These are phyloP conservation scores for Hypomyces perniciosus DNA, from an alignment of 2,329 filamentous ascomycete species.

Conservation along the genomic window DNA sequence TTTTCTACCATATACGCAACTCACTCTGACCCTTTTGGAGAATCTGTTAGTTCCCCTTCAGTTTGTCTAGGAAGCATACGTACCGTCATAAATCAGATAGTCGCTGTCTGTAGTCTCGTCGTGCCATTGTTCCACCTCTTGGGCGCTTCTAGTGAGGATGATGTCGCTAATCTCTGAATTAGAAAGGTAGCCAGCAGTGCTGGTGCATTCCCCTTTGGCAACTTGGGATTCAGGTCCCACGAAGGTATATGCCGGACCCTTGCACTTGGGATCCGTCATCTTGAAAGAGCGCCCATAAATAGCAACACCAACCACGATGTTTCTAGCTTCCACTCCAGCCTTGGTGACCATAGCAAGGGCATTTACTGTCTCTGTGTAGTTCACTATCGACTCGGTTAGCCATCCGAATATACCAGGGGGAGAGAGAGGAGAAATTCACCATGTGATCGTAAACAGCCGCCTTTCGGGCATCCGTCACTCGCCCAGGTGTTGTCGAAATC, in stretches of 20 bases:
- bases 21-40: slow-evolving; percentile 9
- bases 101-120: not conserved
- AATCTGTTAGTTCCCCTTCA: not conserved
- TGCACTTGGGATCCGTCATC: slow-evolving; percentile 4
- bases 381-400: slow-evolving; percentile 34
- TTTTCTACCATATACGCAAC: slow-evolving; percentile 16
- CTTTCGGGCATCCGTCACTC: slow-evolving; percentile 20
- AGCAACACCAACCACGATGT: slow-evolving; percentile 21
- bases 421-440: too few relatives aligned
- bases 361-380: slow-evolving; percentile 28
- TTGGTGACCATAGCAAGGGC: slow-evolving; percentile 23
- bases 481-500: slow-evolving; percentile 22
- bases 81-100: not conserved
- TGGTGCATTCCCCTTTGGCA: slow-evolving; percentile 22
- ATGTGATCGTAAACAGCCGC: slow-evolving; percentile 30
- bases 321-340: slow-evolving; percentile 18
- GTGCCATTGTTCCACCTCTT: slow-evolving; percentile 14
- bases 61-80: not conserved
- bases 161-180: slow-evolving; percentile 28
- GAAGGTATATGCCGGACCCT: slow-evolving; percentile 20
- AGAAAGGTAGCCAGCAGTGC: slow-evolving; percentile 24
- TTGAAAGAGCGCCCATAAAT: slow-evolving; percentile 16
- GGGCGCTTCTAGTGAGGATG: too few relatives aligned
- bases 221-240: slow-evolving; percentile 20
- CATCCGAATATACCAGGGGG: too few relatives aligned